Conservation (phyloP, 1,284 basidiomycete species). For the Inonotus hispidus region DNA sequence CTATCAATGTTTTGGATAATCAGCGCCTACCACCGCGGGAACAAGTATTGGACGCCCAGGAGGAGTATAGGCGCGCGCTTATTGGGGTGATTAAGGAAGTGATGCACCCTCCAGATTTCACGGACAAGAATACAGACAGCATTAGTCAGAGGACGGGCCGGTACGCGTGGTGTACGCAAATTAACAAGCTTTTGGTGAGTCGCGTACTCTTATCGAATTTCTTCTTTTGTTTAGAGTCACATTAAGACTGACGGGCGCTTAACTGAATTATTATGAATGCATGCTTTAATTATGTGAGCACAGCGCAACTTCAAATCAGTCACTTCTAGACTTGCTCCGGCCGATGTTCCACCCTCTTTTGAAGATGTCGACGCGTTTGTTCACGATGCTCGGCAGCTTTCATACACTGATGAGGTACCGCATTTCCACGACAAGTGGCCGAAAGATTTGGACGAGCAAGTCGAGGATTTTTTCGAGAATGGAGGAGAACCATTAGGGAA, state of each 20-base stretch:
- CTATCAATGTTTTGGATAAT: too few species aligned
- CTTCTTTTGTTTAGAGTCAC: background rate
- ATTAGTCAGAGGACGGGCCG: background rate
- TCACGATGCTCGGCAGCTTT: background rate
- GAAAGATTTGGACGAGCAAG: background rate
- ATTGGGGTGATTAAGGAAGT: background rate
- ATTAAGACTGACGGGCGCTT: background rate
- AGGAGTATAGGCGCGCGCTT: background rate
- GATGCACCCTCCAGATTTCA: conserved; percentile 1
- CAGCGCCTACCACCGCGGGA: too few species aligned
- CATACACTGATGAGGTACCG: background rate
- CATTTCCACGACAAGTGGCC: background rate
- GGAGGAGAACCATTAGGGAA: background rate
- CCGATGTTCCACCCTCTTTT: background rate
- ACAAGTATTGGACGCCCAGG: background rate
- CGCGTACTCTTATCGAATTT: background rate
- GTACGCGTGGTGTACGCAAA: background rate
- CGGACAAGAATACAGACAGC: background rate
- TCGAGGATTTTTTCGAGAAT: background rate
- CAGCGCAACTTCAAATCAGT: background rate
- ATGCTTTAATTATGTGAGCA: background rate
- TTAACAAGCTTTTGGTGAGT: background rate
- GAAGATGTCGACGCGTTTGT: background rate
- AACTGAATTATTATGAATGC: background rate
- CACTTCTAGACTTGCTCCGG: background rate